Evolutionary conservation across 768 basidiomycete genomes (phyloP).

Genomic region (Pholiota molesta): DNA sequence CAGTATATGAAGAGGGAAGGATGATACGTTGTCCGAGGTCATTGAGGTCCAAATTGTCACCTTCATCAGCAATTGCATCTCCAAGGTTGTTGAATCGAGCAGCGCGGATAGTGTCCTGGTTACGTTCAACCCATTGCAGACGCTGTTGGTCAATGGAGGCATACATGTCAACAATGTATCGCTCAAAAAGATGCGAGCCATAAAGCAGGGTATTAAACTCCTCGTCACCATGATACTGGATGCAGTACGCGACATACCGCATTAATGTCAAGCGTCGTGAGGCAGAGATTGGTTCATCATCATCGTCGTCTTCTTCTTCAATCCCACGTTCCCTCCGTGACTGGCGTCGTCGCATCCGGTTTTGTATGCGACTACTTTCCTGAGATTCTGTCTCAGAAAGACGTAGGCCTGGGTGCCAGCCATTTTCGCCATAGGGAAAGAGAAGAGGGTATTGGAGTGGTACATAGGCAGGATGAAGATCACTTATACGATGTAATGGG

Average conservation of each 20-base stretch:
- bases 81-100: constrained; percentile 27
- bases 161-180: constrained; percentile 39
- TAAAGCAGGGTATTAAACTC: constrained; percentile 33
- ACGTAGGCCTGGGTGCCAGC: constrained; percentile 33
- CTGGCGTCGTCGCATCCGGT: neutral
- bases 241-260: constrained; percentile 32
- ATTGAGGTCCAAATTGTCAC: constrained; percentile 27
- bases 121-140: constrained; percentile 31
- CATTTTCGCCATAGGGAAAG: constrained; percentile 25
- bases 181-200: constrained; percentile 38
- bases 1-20: constrained; percentile 45
- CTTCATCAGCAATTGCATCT: constrained; percentile 29
- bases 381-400: constrained; percentile 28
- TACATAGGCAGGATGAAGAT: constrained; percentile 25
- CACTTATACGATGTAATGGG: constrained; percentile 23
- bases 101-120: constrained; percentile 38
- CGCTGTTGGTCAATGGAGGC: constrained; percentile 40
- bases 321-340: constrained; percentile 5
- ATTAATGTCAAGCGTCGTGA: constrained; percentile 29
- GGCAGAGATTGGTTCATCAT: neutral
- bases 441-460: constrained; percentile 29
- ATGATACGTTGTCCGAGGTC: constrained; percentile 36
- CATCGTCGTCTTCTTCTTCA: constrained; percentile 2
- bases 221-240: constrained; percentile 30
- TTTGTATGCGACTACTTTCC: constrained; percentile 27